Evolutionary conservation across 129 eudicot species (phyloP), one percentile per base, ranked within the genome.

Genomic region (Tagetes erecta): DNA sequence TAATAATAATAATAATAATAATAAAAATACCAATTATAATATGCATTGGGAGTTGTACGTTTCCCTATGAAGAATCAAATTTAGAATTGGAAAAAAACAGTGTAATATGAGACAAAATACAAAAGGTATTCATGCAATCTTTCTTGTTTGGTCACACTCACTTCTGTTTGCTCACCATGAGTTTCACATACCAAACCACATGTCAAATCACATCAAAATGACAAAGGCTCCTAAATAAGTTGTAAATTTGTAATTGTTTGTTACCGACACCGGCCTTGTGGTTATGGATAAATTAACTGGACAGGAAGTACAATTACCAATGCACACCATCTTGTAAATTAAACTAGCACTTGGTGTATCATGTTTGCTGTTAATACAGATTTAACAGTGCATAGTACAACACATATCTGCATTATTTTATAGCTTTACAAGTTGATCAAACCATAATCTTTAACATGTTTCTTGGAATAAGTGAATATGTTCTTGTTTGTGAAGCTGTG

Each of bases 71-170:
- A 68, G 31, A 39, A 74, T 62, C 76, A 50, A 39, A 6, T 3
- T 60, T 27, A 51, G 57, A 71, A 30, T 64, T 42, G 56, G 50
- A 41, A 55, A 50, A 82, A 79, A 64, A 20, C 27, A 20, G 50
- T 70, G 30, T 73, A 38, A 27, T 60, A 77, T 49, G 76, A 67
- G 78, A 80, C 70, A 58, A 74, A 44, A 67, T 67, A 56, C 74
- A 20, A 20, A 20, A 20, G 27, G 9, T 36, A 53, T 78, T 70
- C 65, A 56, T 65, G 11, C 30, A n/a, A 11, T 30, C 53, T 49
- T 76, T 30, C 53, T 49, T 76, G 84, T 81, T 68, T 47, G 56
- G 85, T 89, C 89, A 86, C 70, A 11, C 38, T 89, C 96, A 76
- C 64, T 49, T 82, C 86, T 72, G 83, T 89, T 80, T 89, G 90